Evolutionary conservation across 75 land plant species (phyloP), one percentile per base, ranked within the genome.

Genomic region (Pseudotsuga menziesii): DNA sequence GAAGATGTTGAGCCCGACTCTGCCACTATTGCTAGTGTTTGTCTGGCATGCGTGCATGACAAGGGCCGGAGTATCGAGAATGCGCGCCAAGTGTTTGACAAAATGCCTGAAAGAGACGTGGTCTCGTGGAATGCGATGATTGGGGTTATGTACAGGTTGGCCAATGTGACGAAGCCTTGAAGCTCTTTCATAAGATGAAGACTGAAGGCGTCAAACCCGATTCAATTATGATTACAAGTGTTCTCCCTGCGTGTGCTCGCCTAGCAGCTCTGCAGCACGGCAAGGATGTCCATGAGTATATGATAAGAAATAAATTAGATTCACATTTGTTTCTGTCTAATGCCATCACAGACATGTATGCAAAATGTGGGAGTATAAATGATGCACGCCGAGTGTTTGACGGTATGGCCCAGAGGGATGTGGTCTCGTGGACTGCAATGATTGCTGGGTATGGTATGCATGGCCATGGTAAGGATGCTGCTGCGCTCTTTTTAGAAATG

Each of bases 341-440:
- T 36, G 55, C 72, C 16, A 41, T 77, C 2, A 48, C 64, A 26
- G 71, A 78, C 59, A 80, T 77, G 82, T 80, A 80, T 67, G 82
- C 72, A 5, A 80, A 80, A 67, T 80, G 82, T 77, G 78, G 82
- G 16, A 76, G 80, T 52, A 26, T 80, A 32, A 44, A 56, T 2
- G 73, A 77, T 14, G 80, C 81, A 64, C 35, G 70, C 54, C 26
- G 29, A 36, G 58, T 77, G 41, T 80, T 80, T 64, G 81, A 60
- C 32, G 41, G 32, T 4, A 39, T 78, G 57, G 6, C 57, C 11
- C 44, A 77, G 11, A 17, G 44, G 35, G 71, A 80, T 52, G 81
- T 78, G 59, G 56, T 78, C 22, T 76, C 80, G 27, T 80, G 82
- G 82, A 57, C 44, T 27, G 80, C 72, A 54, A 59, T 80, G 80